Percentiles rank a stretch among this genome's conserved stretches.
These are phyloP conservation scores for Mortierella sp. DNA, from an alignment of 371 early-diverging fungal species.

Conservation along the genomic window DNA sequence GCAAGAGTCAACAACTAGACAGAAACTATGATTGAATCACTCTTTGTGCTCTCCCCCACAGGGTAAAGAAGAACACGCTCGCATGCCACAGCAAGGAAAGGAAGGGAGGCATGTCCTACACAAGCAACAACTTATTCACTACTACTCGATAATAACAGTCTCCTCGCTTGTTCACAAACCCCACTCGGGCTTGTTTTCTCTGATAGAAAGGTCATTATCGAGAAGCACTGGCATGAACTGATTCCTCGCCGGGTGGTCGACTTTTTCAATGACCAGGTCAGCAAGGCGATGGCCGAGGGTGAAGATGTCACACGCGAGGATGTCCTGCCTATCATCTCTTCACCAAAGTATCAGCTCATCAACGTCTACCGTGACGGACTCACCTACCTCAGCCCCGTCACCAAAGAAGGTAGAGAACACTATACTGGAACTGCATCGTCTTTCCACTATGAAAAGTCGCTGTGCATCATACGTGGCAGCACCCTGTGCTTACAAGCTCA, in stretches of 20 bases:
- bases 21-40: slow-evolving; percentile 42
- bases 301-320: slow-evolving; percentile 71
- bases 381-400: slow-evolving; percentile 80
- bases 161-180: not conserved
- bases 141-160: not conserved
- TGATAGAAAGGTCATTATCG: slow-evolving; percentile 85
- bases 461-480: not conserved
- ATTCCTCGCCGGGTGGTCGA: slow-evolving; percentile 80
- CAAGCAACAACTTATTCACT: not conserved
- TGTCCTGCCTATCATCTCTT: slow-evolving; percentile 75
- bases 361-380: slow-evolving; percentile 78
- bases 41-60: slow-evolving; percentile 52
- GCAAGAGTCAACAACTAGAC: not conserved
- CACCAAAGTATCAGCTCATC: slow-evolving; percentile 77
- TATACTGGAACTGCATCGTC: too few relatives aligned
- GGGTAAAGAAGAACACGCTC: slow-evolving; percentile 26
- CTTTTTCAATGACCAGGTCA: slow-evolving; percentile 74
- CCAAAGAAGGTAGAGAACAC: slow-evolving; percentile 74
- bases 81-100: not conserved
- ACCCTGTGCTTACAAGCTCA: not conserved
- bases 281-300: slow-evolving; percentile 65
- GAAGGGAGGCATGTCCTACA: not conserved
- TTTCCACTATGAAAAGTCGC: not conserved
- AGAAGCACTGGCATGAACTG: slow-evolving; percentile 89
- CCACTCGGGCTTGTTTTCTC: not conserved